phyloP scores from a whole-genome alignment of 1,284 basidiomycete genomes.

The Tylopilus microsporus region DNA sequence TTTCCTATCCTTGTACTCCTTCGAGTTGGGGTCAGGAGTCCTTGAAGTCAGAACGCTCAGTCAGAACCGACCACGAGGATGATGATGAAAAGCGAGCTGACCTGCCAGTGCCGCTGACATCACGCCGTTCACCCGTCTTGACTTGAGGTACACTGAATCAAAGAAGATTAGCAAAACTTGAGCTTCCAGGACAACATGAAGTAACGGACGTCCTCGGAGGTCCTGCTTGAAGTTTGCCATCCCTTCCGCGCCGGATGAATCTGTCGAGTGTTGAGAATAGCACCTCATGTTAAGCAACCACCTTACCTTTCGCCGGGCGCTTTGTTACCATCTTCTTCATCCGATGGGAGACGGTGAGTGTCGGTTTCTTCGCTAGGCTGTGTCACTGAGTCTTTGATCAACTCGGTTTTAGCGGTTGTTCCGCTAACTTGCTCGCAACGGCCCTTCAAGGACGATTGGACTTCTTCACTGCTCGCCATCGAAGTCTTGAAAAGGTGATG shows the following conservation, averaged over 20 bases:
- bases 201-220: neutral
- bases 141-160: neutral
- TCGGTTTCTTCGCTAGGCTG: neutral
- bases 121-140: neutral
- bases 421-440: neutral
- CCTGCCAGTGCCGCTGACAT: neutral
- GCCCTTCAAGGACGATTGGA: neutral
- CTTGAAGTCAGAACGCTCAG: neutral
- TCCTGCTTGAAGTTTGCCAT: fast-evolving
- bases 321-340: neutral
- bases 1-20: neutral
- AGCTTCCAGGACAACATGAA: neutral
- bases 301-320: neutral
- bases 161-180: neutral
- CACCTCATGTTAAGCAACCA: neutral
- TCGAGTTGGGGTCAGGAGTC: neutral
- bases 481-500: too few relatives aligned
- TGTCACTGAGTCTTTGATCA: neutral
- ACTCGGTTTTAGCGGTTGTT: neutral
- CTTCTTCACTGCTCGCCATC: neutral
- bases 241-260: conserved; percentile 4
- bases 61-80: neutral
- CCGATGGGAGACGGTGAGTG: neutral
- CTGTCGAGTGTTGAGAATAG: neutral
- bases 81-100: neutral